These are phyloP conservation scores for Lasiosphaeriaceae sp. DNA, from an alignment of 495 filamentous ascomycete species.

Conservation along the genomic window DNA sequence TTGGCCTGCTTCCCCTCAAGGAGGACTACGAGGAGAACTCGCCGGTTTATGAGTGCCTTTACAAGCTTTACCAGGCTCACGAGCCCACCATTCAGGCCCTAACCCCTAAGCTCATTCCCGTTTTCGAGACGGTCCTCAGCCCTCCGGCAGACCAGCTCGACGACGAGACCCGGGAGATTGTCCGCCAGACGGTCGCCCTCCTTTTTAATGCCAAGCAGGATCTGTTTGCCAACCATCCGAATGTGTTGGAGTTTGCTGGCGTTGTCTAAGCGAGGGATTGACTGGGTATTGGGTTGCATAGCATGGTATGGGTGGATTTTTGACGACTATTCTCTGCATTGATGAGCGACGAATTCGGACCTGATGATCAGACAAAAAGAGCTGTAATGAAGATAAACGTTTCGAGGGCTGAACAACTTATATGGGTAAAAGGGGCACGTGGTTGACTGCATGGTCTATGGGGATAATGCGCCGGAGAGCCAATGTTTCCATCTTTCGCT, in stretches of 20 bases:
- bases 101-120: constrained; percentile 70
- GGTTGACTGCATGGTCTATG: neutral
- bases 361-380: neutral
- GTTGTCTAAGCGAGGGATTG: constrained; percentile 13
- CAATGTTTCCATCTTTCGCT: neutral
- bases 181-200: constrained; percentile 21
- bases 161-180: constrained; percentile 62
- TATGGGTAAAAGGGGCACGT: neutral
- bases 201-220: constrained; percentile 29
- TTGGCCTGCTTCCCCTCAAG: constrained; percentile 77
- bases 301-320: neutral
- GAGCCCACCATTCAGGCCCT: constrained; percentile 70
- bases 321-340: neutral
- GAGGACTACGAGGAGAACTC: constrained; percentile 97
- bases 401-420: neutral
- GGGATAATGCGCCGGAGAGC: neutral
- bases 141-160: constrained; percentile 81
- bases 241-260: constrained; percentile 30
- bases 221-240: constrained; percentile 27
- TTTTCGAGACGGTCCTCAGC: constrained; percentile 76
- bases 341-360: neutral
- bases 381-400: neutral
- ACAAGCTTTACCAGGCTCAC: constrained; percentile 72
- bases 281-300: constrained; percentile 17
- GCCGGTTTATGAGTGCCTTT: constrained; percentile 82